Percentiles rank a stretch among this genome's conserved stretches.
These are phyloP conservation scores for Aristolochia contorta DNA, from an alignment of 164 flowering plant genomes.

Conservation along the genomic window DNA sequence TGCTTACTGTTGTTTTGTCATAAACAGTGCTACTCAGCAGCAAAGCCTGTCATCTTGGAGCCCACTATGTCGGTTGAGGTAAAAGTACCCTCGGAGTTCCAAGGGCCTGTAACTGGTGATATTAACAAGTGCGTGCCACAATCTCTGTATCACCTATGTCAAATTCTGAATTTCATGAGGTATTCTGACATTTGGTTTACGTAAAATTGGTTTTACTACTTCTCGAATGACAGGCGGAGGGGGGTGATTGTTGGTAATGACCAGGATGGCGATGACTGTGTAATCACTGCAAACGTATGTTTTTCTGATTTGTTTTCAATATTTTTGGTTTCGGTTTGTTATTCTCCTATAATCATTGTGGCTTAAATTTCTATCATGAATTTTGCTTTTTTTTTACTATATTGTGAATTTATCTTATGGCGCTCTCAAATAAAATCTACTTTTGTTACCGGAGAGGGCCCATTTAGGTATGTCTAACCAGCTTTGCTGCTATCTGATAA, in stretches of 20 bases:
- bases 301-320: background rate
- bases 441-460: too few relatives aligned
- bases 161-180: background rate
- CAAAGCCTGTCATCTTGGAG: constrained; percentile 89
- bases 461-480: too few relatives aligned
- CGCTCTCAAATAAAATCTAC: too few relatives aligned
- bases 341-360: too few relatives aligned
- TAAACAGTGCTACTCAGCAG: constrained; percentile 72
- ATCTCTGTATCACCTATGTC: background rate
- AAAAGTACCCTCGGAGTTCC: constrained; percentile 93
- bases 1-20: constrained; percentile 5
- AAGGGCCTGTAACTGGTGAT: constrained; percentile 95
- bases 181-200: background rate
- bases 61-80: constrained; percentile 94
- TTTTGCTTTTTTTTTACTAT: too few relatives aligned
- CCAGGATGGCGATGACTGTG: constrained; percentile 94
- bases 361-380: too few relatives aligned
- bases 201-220: background rate
- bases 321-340: too few relatives aligned
- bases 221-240: constrained; percentile 65
- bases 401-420: too few relatives aligned
- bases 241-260: constrained; percentile 94
- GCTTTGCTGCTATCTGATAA: too few relatives aligned
- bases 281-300: constrained; percentile 75
- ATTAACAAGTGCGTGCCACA: constrained; percentile 69